Percentiles rank a stretch among this genome's conserved stretches.
Evolutionary conservation across 2,329 filamentous ascomycete genomes (phyloP).

Genomic region (Fusarium redolens): DNA sequence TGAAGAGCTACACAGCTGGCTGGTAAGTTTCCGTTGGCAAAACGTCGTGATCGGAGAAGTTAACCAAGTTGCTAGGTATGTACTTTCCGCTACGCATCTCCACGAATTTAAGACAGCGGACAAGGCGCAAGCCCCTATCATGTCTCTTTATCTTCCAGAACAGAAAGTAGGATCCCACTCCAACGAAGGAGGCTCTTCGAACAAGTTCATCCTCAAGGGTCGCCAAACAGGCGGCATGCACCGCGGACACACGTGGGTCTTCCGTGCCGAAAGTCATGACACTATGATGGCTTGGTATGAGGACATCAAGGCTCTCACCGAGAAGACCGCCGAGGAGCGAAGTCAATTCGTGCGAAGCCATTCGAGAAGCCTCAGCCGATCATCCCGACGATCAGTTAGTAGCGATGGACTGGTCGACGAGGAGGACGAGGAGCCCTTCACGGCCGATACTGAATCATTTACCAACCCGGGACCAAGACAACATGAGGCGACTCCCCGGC

Average conservation of each 20-base stretch:
- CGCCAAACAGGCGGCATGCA: conserved; percentile 94
- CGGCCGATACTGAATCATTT: conserved; percentile 60
- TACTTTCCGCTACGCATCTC: conserved; percentile 93
- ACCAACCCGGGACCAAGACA: conserved; percentile 60
- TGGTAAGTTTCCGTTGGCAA: conserved; percentile 70
- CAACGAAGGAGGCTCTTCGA: conserved; percentile 81
- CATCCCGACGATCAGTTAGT: conserved; percentile 70
- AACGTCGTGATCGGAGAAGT: background rate
- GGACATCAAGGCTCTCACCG: conserved; percentile 89
- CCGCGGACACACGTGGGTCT: conserved; percentile 79
- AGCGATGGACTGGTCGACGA: conserved; percentile 84
- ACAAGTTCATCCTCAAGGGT: conserved; percentile 98
- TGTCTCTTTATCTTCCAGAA: conserved; percentile 95
- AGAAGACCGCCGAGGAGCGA: conserved; percentile 88
- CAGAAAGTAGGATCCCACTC: conserved; percentile 97
- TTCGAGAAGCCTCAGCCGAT: conserved; percentile 79
- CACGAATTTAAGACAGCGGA: conserved; percentile 99
- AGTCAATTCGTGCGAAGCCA: conserved; percentile 88
- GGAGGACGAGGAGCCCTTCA: conserved; percentile 73
- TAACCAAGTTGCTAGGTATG: conserved; percentile 73
- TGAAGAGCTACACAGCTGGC: conserved; percentile 96
- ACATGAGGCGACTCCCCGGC: conserved; percentile 66
- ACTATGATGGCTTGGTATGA: conserved; percentile 98
- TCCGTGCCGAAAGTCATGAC: conserved; percentile 80
- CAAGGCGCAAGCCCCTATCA: conserved; percentile 88